Evolutionary conservation across 1,139 yeast species (phyloP), one percentile per base, ranked within the genome.

Genomic region (Pichia kudriavzevii): DNA sequence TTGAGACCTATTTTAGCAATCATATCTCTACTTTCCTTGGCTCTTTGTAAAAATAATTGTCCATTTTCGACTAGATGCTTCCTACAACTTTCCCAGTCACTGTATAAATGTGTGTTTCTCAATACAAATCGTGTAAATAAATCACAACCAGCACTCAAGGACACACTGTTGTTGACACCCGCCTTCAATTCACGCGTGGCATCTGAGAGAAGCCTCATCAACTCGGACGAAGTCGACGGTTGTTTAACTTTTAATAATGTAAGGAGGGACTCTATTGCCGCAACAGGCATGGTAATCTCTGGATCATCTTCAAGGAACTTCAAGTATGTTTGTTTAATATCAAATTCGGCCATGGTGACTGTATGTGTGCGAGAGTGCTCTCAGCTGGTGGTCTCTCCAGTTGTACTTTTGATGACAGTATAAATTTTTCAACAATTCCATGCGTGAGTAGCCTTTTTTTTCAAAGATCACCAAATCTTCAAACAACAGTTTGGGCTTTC

Each of bases 261-360:
- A 20, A 91, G 95, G 35, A 93, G 66, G 15, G 95, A 78, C 60
- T 91, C 97, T 52, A 93, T 93, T 34, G 98, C 98, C 34, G 98
- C 99, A 27, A 93, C 84, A 4, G 99, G 99, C 97, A 88, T 93
- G 10, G 98, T 88, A 79, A 93, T 83, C 37, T 91, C 97, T 17
- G 82, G 69, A 59, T 91, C 96, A 39, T 87, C 95, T 45, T 72
- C 75, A 41, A 91, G 66, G 57, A 84, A 87, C 56, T 73, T 72
- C 43, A 83, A 69, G 56, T 91, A 91, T 1, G 91, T 75, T 47
- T 74, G 67, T 33, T 80, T 85, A 47, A 91, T 85, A 56, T 87
- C 94, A 53, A 88, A 85, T 25, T 64, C 67, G 5, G 41, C 17
- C 46, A 39, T 42, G 13, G 6, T 24, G n/a, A n/a, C n/a, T n/a